Percentiles rank a stretch among this genome's conserved stretches.
Conservation (phyloP, 2,329 filamentous ascomycete species). For the Ophiosphaerella narmari region DNA sequence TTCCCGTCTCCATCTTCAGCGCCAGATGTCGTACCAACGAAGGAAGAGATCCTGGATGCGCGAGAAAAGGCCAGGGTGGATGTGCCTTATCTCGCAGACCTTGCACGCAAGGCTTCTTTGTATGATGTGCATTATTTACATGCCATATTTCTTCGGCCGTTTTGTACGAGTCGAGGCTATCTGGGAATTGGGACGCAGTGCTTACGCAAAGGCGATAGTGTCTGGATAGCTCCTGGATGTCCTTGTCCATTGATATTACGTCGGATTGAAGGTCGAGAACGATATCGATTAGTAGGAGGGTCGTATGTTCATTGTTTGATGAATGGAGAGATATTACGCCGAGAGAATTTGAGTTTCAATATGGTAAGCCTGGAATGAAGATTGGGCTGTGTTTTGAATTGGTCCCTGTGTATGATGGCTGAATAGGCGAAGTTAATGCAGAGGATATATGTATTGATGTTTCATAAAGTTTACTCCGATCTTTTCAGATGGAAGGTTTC, state of each 20-base stretch:
- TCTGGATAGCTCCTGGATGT: slow-evolving; percentile 21
- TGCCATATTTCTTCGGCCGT: slow-evolving; percentile 13
- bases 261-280: slow-evolving; percentile 1
- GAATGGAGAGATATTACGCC: slow-evolving; percentile 15
- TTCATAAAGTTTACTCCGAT: too few species aligned
- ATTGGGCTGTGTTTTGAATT: neutral
- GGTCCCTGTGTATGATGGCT: too few species aligned
- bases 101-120: slow-evolving; percentile 10
- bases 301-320: slow-evolving; percentile 23
- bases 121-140: slow-evolving; percentile 19
- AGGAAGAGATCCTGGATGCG: slow-evolving; percentile 1
- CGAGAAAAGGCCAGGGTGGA: neutral
- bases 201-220: slow-evolving; percentile 12
- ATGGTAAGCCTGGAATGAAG: slow-evolving; percentile 16
- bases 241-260: slow-evolving; percentile 21
- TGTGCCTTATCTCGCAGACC: neutral
- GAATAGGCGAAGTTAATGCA: too few species aligned
- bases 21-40: slow-evolving; percentile 3
- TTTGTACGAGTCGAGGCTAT: slow-evolving; percentile 13
- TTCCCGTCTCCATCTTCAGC: neutral
- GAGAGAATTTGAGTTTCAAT: slow-evolving; percentile 3
- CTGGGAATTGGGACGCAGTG: slow-evolving; percentile 21
- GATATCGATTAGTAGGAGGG: slow-evolving; percentile 18
- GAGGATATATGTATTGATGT: too few species aligned
- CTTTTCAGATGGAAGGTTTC: too few species aligned